Percentiles rank a stretch among this genome's conserved stretches.
phyloP scores from a whole-genome alignment of 108 stramenopile genomes.

The Nitzschia putrida region DNA sequence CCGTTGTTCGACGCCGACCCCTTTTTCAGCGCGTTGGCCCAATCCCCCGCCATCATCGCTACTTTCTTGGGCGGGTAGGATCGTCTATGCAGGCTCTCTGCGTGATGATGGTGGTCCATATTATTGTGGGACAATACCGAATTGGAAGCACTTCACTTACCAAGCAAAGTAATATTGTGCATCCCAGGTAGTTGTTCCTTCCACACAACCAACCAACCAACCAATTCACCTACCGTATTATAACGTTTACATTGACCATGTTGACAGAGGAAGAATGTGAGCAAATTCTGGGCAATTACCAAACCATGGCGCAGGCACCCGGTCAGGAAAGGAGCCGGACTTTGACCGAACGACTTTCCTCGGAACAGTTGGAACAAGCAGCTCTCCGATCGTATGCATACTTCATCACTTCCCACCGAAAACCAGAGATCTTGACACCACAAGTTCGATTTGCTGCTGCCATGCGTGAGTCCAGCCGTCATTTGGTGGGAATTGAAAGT shows the following conservation, averaged over 20 bases:
- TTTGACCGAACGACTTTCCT: slow-evolving; percentile 22
- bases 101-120: too few species aligned
- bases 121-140: too few species aligned
- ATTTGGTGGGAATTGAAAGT: slow-evolving; percentile 11
- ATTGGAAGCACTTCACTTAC: too few species aligned
- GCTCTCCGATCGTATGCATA: slow-evolving; percentile 38
- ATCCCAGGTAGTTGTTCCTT: too few species aligned
- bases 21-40: too few species aligned
- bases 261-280: slow-evolving; percentile 12
- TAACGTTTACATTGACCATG: neutral
- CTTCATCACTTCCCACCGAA: slow-evolving; percentile 22
- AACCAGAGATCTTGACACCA: neutral
- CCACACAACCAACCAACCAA: too few species aligned
- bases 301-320: neutral
- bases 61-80: too few species aligned
- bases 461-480: slow-evolving; percentile 36
- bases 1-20: too few species aligned
- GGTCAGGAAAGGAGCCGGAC: slow-evolving; percentile 2
- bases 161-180: too few species aligned
- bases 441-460: slow-evolving; percentile 28
- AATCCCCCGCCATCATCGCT: too few species aligned
- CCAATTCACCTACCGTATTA: too few species aligned
- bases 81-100: too few species aligned
- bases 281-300: slow-evolving; percentile 20
- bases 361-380: slow-evolving; percentile 34